Conservation (phyloP, 2,329 filamentous ascomycete species). For the Mycogone perniciosa region DNA sequence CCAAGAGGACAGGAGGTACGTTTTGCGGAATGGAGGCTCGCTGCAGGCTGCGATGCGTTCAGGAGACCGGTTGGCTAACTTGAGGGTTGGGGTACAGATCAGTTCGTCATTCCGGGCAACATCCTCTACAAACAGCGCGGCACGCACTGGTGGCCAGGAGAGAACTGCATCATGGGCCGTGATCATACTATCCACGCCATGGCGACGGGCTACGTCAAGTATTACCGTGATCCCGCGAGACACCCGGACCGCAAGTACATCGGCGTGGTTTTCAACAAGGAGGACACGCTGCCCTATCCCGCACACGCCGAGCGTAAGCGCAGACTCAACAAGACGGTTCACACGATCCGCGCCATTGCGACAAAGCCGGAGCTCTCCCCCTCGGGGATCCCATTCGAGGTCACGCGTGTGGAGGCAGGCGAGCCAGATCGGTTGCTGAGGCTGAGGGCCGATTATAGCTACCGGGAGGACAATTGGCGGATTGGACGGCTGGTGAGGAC, state of each 20-base stretch:
- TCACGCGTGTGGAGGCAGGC: slow-evolving; percentile 36
- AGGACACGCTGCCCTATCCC: slow-evolving; percentile 72
- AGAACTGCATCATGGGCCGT: slow-evolving; percentile 90
- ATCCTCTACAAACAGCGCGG: slow-evolving; percentile 98
- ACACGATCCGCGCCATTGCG: slow-evolving; percentile 35
- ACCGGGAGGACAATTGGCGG: slow-evolving; percentile 54
- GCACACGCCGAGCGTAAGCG: slow-evolving; percentile 67
- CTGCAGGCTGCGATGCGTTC: neutral
- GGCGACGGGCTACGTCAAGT: slow-evolving; percentile 85
- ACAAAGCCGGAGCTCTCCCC: slow-evolving; percentile 37
- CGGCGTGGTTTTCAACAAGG: slow-evolving; percentile 80
- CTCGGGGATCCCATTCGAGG: slow-evolving; percentile 45
- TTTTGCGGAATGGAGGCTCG: slow-evolving; percentile 13
- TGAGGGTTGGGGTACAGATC: slow-evolving; percentile 48
- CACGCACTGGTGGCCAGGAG: slow-evolving; percentile 88
- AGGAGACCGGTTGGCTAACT: neutral
- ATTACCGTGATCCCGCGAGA: slow-evolving; percentile 79
- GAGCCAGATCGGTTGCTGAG: slow-evolving; percentile 43
- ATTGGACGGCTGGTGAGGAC: slow-evolving; percentile 50
- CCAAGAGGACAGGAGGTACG: slow-evolving; percentile 84
- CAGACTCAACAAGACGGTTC: slow-evolving; percentile 64
- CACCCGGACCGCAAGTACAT: slow-evolving; percentile 93
- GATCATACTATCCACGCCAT: slow-evolving; percentile 94
- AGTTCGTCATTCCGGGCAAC: slow-evolving; percentile 91
- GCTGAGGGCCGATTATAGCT: slow-evolving; percentile 49